These are phyloP conservation scores for Waltergamsia citrina DNA, from an alignment of 2,329 filamentous ascomycete species.

Conservation along the genomic window DNA sequence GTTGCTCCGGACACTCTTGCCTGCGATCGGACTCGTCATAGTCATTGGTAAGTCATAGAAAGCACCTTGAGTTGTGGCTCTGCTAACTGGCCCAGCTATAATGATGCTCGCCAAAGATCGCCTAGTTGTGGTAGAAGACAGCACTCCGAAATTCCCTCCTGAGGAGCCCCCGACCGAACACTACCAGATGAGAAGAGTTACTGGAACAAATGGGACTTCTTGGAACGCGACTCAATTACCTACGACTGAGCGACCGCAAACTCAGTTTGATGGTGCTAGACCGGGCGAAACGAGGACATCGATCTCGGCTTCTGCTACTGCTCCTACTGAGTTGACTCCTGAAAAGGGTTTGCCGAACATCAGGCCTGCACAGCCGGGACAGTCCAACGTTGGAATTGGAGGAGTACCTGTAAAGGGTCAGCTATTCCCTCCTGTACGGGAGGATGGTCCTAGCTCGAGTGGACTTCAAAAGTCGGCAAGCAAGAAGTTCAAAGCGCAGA, in stretches of 20 bases:
- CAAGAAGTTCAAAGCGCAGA: background rate
- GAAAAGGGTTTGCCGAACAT: constrained; percentile 24
- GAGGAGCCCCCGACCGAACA: background rate
- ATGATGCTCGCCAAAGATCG: background rate
- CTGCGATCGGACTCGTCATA: constrained; percentile 33
- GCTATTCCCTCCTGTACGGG: constrained; percentile 27
- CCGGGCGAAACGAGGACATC: background rate
- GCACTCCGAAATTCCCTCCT: background rate
- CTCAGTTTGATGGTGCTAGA: constrained; percentile 40
- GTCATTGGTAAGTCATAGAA: constrained; percentile 4
- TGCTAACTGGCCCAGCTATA: background rate
- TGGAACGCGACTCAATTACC: background rate
- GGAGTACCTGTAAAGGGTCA: constrained; percentile 28
- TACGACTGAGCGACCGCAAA: constrained; percentile 19
- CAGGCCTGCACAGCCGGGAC: constrained; percentile 23
- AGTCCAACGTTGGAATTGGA: constrained; percentile 23
- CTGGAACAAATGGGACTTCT: too few species aligned
- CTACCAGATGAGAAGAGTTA: background rate
- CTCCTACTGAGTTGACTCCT: too few species aligned
- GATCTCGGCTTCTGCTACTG: background rate
- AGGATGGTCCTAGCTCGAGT: too few species aligned
- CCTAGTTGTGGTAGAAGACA: background rate
- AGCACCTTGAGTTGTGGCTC: background rate
- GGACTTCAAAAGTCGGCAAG: background rate
- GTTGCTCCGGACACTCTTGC: constrained; percentile 36